Evolutionary conservation across 441 rosid genomes (phyloP).

Genomic region (Pelargonium cotyledonis): DNA sequence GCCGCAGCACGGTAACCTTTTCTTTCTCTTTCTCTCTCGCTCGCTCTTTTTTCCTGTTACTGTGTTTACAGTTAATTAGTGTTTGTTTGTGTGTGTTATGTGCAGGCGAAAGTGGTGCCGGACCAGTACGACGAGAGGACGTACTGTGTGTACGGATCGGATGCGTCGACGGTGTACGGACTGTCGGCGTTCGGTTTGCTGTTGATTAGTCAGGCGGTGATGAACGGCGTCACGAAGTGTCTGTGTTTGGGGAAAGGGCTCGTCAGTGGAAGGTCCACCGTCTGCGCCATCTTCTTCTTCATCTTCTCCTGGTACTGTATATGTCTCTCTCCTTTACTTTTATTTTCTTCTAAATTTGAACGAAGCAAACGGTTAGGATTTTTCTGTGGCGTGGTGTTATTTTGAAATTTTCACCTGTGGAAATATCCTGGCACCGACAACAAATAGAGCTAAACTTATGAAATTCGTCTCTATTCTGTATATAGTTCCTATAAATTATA

Average conservation of each 20-base stretch:
- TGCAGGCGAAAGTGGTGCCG: conserved; percentile 51
- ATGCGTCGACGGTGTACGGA: conserved; percentile 81
- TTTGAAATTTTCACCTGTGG: too few species aligned
- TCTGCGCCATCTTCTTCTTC: conserved; percentile 69
- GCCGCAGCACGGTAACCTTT: conserved; percentile 68
- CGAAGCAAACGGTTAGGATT: too few species aligned
- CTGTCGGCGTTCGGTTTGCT: conserved; percentile 67
- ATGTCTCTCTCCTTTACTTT: conserved; percentile 9
- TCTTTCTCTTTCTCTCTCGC: conserved; percentile 9
- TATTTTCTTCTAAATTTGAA: not conserved
- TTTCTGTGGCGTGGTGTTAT: too few species aligned
- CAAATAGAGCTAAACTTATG: too few species aligned
- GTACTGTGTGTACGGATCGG: conserved; percentile 61
- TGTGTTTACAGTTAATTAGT: too few species aligned
- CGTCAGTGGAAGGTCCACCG: conserved; percentile 46
- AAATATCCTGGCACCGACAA: too few species aligned
- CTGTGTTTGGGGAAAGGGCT: conserved; percentile 86
- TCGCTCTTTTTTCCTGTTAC: not conserved
- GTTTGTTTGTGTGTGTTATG: not conserved
- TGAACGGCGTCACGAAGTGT: conserved; percentile 75
- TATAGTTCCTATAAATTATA: too few species aligned
- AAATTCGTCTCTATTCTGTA: too few species aligned
- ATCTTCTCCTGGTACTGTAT: conserved; percentile 67
- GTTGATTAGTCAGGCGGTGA: conserved; percentile 55
- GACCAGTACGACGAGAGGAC: conserved; percentile 76